Conservation (phyloP, 495 filamentous ascomycete species). For the Penicillium paxilli region DNA sequence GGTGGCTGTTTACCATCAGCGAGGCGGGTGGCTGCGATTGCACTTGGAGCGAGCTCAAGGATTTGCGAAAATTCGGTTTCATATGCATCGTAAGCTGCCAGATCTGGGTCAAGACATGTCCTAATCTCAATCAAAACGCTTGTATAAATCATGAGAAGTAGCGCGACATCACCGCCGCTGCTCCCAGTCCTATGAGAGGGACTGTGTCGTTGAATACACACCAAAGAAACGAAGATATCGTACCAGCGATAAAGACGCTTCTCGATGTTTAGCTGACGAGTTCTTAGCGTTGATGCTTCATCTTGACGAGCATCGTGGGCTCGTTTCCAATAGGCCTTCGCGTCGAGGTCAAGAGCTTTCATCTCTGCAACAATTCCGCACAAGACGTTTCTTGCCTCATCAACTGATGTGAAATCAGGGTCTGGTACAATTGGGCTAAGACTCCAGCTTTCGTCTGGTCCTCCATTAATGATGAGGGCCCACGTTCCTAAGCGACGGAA, state of each 20-base stretch:
- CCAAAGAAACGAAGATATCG: constrained; percentile 3
- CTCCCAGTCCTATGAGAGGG: neutral
- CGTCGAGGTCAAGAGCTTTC: constrained; percentile 14
- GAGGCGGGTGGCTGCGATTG: constrained; percentile 17
- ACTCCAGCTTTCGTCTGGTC: neutral
- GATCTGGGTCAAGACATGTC: constrained; percentile 14
- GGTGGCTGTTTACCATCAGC: constrained; percentile 18
- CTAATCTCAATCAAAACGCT: constrained; percentile 19
- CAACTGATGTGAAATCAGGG: constrained; percentile 1
- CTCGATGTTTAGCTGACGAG: constrained; percentile 3
- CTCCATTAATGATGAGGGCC: constrained; percentile 7
- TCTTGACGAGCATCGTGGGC: neutral
- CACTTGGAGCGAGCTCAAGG: constrained; percentile 17
- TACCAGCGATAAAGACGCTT: constrained; percentile 12
- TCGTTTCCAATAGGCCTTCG: constrained; percentile 6
- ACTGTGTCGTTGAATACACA: neutral
- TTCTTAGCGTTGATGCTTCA: neutral
- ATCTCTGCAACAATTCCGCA: constrained; percentile 15
- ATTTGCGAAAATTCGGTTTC: constrained; percentile 19
- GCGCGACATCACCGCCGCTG: constrained; percentile 2
- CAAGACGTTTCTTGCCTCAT: constrained; percentile 19
- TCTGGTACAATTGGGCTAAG: neutral
- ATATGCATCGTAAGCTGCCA: constrained; percentile 18
- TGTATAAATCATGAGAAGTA: constrained; percentile 18
- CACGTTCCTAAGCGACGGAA: constrained; percentile 18